Conservation (phyloP, 2,329 filamentous ascomycete genomes). For the Beauveria pseudobassiana region DNA sequence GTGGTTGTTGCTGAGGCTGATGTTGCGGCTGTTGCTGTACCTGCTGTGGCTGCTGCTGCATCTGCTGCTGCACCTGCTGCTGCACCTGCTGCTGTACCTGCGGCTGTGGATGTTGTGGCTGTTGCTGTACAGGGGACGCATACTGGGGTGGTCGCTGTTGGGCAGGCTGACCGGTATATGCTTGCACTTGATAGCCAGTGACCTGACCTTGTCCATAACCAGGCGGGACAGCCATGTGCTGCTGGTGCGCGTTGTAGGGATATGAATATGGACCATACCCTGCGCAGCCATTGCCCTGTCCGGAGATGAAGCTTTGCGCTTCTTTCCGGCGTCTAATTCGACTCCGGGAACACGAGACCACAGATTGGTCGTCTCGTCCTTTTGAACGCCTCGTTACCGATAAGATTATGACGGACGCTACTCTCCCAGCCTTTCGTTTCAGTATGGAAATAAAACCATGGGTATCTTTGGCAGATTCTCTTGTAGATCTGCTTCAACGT, state of each 20-base stretch:
- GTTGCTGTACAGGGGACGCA: constrained; percentile 19
- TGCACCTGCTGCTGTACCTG: constrained; percentile 14
- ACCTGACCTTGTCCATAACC: constrained; percentile 27
- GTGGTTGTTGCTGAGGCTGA: neutral
- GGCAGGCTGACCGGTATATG: constrained; percentile 19
- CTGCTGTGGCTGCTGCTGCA: neutral
- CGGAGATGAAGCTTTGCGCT: constrained; percentile 47
- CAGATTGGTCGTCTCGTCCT: constrained; percentile 47
- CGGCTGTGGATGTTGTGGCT: constrained; percentile 14
- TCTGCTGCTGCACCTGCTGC: neutral
- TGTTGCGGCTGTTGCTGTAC: constrained; percentile 16
- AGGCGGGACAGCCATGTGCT: constrained; percentile 26
- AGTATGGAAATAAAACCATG: constrained; percentile 52
- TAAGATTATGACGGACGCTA: constrained; percentile 56
- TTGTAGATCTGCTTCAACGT: constrained; percentile 58
- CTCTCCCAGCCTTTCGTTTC: constrained; percentile 61
- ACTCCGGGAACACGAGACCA: constrained; percentile 53
- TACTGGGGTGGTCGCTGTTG: constrained; percentile 12
- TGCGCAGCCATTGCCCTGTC: constrained; percentile 37
- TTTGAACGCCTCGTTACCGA: constrained; percentile 55
- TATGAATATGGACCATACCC: constrained; percentile 30
- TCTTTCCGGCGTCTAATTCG: constrained; percentile 53
- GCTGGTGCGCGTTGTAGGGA: constrained; percentile 23
- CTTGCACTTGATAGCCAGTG: constrained; percentile 27
- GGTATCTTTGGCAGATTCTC: constrained; percentile 49